These are phyloP conservation scores for Botrytis sinoallii DNA, from an alignment of 2,329 filamentous ascomycete species.

Conservation along the genomic window DNA sequence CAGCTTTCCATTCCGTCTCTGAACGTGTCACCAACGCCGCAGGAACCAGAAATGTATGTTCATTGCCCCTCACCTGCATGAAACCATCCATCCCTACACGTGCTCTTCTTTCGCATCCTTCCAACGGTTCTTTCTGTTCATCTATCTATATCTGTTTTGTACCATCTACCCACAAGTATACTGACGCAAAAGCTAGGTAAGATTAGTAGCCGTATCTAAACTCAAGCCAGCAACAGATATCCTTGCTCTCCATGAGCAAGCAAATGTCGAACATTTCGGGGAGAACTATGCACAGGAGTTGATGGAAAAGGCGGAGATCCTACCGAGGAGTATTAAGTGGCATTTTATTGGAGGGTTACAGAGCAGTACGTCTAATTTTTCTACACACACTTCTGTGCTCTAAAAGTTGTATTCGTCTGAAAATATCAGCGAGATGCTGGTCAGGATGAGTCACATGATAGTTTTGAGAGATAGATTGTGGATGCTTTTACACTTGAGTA, in stretches of 20 bases:
- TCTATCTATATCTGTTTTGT: background rate
- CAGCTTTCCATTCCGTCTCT: conserved; percentile 60
- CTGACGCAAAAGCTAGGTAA: conserved; percentile 51
- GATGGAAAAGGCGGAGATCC: conserved; percentile 74
- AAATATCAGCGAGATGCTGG: background rate
- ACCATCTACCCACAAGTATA: background rate
- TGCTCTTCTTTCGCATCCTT: background rate
- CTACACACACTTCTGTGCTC: background rate
- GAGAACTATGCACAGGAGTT: conserved; percentile 97
- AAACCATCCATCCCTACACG: background rate
- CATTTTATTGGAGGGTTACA: conserved; percentile 96
- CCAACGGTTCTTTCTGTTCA: background rate
- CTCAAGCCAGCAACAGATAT: conserved; percentile 92
- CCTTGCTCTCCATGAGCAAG: conserved; percentile 67
- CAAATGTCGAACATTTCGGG: conserved; percentile 75
- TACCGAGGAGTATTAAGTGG: conserved; percentile 79
- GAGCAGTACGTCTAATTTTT: conserved; percentile 51
- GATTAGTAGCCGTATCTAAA: conserved; percentile 93
- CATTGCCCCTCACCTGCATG: conserved; percentile 7
- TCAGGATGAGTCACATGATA: conserved; percentile 11
- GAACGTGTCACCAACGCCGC: conserved; percentile 55
- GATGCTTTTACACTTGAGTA: background rate
- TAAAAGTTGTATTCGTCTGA: too few relatives aligned
- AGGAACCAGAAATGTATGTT: conserved; percentile 53
- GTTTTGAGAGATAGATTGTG: background rate